Conservation (phyloP, 371 early-diverging fungal genomes). For the Syncephalis plumigaleata region DNA sequence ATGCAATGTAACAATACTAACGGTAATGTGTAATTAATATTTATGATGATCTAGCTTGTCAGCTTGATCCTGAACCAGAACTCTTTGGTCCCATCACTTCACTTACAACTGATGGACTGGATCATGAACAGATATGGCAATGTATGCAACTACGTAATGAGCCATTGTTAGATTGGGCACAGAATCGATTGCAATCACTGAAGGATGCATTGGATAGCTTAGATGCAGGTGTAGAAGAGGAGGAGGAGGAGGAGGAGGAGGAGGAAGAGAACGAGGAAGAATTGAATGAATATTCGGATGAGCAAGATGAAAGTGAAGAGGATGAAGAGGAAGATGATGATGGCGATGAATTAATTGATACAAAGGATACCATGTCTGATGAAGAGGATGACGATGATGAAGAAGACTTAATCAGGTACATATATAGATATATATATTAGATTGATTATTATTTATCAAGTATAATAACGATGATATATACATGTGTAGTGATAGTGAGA, state of each 20-base stretch:
- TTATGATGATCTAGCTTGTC: no score
- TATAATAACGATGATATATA: no score
- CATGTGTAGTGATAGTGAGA: conserved; percentile 12
- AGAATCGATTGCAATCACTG: conserved; percentile 22
- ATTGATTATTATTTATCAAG: no score
- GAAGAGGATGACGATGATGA: conserved; percentile 9
- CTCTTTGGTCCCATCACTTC: conserved; percentile 24
- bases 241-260: conserved; percentile 12
- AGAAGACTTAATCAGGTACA: neutral
- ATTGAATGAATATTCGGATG: no score
- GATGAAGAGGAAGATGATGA: conserved; percentile 8
- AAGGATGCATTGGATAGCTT: conserved; percentile 3
- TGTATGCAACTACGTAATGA: conserved; percentile 70
- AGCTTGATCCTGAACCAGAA: neutral
- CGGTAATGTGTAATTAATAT: no score
- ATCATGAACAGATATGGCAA: conserved; percentile 85
- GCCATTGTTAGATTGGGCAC: conserved; percentile 51
- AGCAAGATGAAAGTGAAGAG: conserved; percentile 9
- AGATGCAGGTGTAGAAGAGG: conserved; percentile 13
- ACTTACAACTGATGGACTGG: conserved; percentile 58
- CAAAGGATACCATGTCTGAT: neutral
- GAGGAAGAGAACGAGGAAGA: conserved; percentile 7
- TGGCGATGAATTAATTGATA: conserved; percentile 1
- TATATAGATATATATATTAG: neutral
- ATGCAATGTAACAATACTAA: no score